phyloP scores from a whole-genome alignment of 768 basidiomycete species.

The Lactarius evosmus region DNA sequence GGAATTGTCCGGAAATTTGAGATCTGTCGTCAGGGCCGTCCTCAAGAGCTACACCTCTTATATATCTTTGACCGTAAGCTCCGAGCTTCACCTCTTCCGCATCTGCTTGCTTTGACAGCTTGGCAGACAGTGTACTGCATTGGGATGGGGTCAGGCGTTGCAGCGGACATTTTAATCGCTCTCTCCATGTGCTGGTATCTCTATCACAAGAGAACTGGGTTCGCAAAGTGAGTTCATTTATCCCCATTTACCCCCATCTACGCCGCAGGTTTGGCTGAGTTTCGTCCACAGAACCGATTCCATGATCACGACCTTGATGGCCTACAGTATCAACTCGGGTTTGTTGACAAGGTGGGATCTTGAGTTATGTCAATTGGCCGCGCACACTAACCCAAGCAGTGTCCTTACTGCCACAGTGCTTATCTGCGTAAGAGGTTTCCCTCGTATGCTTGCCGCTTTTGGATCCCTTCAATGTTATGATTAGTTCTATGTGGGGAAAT shows the following conservation, averaged over 20 bases:
- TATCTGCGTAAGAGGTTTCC: constrained; percentile 18
- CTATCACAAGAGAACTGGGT: constrained; percentile 45
- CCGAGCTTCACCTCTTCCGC: constrained; percentile 7
- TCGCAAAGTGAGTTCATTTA: constrained; percentile 36
- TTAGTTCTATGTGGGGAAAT: not conserved
- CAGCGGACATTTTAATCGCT: constrained; percentile 50
- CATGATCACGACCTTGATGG: constrained; percentile 31
- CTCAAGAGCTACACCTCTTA: constrained; percentile 37
- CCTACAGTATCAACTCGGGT: constrained; percentile 33
- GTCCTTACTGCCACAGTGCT: constrained; percentile 27
- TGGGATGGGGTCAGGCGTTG: constrained; percentile 46
- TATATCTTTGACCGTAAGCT: constrained; percentile 35
- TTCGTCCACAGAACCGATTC: constrained; percentile 30
- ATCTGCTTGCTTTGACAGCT: not conserved
- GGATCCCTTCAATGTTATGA: too few relatives aligned
- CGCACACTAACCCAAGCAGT: constrained; percentile 10
- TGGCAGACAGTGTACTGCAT: constrained; percentile 48
- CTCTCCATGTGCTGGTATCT: constrained; percentile 47
- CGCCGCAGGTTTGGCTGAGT: not conserved
- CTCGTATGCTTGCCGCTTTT: not conserved
- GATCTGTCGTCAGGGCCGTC: constrained; percentile 26
- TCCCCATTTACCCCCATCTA: too few relatives aligned
- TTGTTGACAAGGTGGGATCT: constrained; percentile 29
- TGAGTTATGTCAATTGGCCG: not conserved
- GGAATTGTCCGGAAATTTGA: not conserved